Evolutionary conservation across 805 yeast genomes (phyloP).

Genomic region (Candida parachauliodes): DNA sequence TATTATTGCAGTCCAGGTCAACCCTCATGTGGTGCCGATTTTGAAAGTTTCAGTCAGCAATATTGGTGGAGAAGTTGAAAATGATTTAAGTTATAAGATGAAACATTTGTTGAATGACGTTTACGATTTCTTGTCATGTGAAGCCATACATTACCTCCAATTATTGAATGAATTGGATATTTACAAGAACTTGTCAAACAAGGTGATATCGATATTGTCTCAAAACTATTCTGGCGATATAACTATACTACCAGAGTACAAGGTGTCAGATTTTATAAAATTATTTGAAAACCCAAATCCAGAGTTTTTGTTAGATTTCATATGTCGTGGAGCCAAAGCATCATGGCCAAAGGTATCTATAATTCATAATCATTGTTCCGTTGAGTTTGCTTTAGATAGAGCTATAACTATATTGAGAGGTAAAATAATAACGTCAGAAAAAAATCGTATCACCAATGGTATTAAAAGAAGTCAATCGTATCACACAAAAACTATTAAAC

Average conservation of each 20-base stretch:
- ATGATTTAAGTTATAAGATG: slow-evolving; percentile 48
- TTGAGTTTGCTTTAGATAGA: slow-evolving; percentile 81
- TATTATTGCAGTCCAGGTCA: slow-evolving; percentile 95
- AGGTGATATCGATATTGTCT: slow-evolving; percentile 68
- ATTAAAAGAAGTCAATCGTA: slow-evolving; percentile 6
- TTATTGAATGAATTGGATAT: slow-evolving; percentile 74
- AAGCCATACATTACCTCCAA: slow-evolving; percentile 73
- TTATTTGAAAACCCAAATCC: slow-evolving; percentile 80
- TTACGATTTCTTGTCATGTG: slow-evolving; percentile 61
- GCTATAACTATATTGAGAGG: slow-evolving; percentile 70
- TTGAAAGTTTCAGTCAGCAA: slow-evolving; percentile 64
- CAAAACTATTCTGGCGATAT: slow-evolving; percentile 93
- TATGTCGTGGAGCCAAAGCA: slow-evolving; percentile 81
- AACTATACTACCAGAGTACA: slow-evolving; percentile 80
- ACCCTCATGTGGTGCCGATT: slow-evolving; percentile 92
- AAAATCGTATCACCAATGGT: slow-evolving; percentile 11
- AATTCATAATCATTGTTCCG: slow-evolving; percentile 83
- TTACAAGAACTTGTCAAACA: slow-evolving; percentile 66
- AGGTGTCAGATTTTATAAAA: slow-evolving; percentile 53
- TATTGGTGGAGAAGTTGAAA: slow-evolving; percentile 67
- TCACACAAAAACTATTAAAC: slow-evolving; percentile 2
- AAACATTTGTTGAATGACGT: slow-evolving; percentile 50
- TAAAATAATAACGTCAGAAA: slow-evolving; percentile 42
- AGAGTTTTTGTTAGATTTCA: slow-evolving; percentile 64
- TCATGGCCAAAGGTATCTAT: slow-evolving; percentile 91